Conservation (phyloP, 306 rosid genomes). For the Gastrolobium villosum region DNA sequence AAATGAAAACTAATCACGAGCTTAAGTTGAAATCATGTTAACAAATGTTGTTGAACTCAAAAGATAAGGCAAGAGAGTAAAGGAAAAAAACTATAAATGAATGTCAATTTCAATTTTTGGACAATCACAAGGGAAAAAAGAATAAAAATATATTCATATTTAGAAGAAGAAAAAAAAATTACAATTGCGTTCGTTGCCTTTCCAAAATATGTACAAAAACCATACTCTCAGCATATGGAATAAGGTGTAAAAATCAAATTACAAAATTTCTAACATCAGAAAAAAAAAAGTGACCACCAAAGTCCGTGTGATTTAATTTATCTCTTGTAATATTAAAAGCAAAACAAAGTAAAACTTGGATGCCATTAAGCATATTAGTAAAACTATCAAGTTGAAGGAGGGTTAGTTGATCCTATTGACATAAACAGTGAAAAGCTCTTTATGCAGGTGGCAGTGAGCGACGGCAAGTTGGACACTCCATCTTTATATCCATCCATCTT, state of each 20-base stretch:
- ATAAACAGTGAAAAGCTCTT: conserved; percentile 45
- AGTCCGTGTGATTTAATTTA: conserved; percentile 30
- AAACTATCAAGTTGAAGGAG: conserved; percentile 59
- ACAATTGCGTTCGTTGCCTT: conserved; percentile 12
- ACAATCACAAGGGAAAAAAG: conserved; percentile 8
- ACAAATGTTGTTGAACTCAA: neutral
- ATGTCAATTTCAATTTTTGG: neutral
- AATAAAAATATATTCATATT: conserved; percentile 4
- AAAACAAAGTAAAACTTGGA: conserved; percentile 35
- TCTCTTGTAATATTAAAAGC: conserved; percentile 10
- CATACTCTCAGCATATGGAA: conserved; percentile 35
- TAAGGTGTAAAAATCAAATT: conserved; percentile 46
- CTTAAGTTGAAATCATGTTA: neutral
- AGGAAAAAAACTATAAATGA: neutral
- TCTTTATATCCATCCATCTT: conserved; percentile 99
- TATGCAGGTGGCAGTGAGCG: conserved; percentile 85
- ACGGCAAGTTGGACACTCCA: conserved; percentile 99
- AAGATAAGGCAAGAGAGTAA: neutral
- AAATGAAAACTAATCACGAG: neutral
- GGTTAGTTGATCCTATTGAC: conserved; percentile 67
- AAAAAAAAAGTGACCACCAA: conserved; percentile 28
- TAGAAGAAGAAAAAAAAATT: conserved; percentile 4
- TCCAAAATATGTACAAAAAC: conserved; percentile 45
- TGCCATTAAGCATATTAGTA: conserved; percentile 53
- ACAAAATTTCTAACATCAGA: conserved; percentile 47